Base-by-base conservation (phyloP, 345 rosid genomes). In the Physaria fendleri region DNA sequence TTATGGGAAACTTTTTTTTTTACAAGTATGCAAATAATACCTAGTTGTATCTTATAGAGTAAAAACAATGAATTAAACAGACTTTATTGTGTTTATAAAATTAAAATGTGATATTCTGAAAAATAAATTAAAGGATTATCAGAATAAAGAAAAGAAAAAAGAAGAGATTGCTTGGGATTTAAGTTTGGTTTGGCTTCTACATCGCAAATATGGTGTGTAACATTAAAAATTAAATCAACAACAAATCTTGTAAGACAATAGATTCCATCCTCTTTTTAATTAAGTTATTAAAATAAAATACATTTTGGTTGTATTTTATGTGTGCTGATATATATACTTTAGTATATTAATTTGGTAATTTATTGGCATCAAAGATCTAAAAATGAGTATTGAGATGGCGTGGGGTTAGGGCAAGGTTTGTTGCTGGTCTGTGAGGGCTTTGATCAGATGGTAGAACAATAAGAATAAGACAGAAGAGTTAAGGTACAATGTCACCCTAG, bases 401-500 rank as follows among this genome's bases (percentile, higher is more conserved):
- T 89, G 83, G 56, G 56, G 75, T 76, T 74, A 77, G 82, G 76
- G 87, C 83, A 84, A 89, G 67, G 56, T 72, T 62, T 56, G 39
- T 67, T 79, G 71, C 46, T 59, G 76, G 59, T 72, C 39, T 37
- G 58, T 32, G 61, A 69, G 79, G 74, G 52, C 71, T 52, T 43
- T 62, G 64, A 56, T 52, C 41, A 61, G 21, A 53, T 46, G 74
- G 68, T 69, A 55, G 69, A 48, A 54, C 15, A 32, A 37, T n/a
- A n/a, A 53, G 46, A 32, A 29, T 11, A 62, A 48, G 52, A 56
- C 54, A 69, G 25, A 52, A 71, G 62, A 69, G 65, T 80, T 78
- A 73, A 71, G 87, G 71, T 85, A 79, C 71, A 41, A 57, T 74
- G 93, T 82, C 93, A 72, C 64, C 72, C 71, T 85, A 70, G 88